phyloP scores from a whole-genome alignment of 2,329 filamentous ascomycete species.

The Aspergillus arachidicola region DNA sequence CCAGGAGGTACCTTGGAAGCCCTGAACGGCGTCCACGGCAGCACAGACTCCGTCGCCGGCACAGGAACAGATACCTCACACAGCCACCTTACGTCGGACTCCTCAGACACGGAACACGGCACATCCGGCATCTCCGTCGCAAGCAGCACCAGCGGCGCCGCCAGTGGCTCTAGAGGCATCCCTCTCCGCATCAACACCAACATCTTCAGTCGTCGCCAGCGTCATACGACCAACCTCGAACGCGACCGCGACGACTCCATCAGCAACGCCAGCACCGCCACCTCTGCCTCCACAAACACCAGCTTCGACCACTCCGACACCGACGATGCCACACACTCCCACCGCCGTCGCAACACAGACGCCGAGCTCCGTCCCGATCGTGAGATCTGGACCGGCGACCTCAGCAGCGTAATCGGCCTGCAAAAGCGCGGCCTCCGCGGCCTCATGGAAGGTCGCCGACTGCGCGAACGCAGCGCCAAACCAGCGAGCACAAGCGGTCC shows the following conservation, averaged over 20 bases:
- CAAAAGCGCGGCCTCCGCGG: slow-evolving; percentile 92
- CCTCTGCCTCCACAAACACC: slow-evolving; percentile 40
- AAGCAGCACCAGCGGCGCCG: slow-evolving; percentile 30
- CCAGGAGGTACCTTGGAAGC: slow-evolving; percentile 48
- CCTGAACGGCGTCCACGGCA: slow-evolving; percentile 40
- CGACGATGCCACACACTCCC: slow-evolving; percentile 43
- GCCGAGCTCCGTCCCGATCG: slow-evolving; percentile 42
- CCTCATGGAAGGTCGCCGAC: slow-evolving; percentile 88
- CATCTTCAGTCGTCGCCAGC: slow-evolving; percentile 30
- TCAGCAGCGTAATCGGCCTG: slow-evolving; percentile 84
- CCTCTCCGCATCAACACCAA: slow-evolving; percentile 46
- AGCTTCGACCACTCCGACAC: slow-evolving; percentile 44
- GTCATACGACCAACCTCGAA: slow-evolving; percentile 28
- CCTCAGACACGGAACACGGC: slow-evolving; percentile 44
- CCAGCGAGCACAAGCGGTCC: slow-evolving; percentile 24
- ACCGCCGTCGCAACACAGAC: slow-evolving; percentile 43
- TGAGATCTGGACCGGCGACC: slow-evolving; percentile 74
- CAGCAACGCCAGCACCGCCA: slow-evolving; percentile 41
- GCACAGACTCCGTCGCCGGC: slow-evolving; percentile 26
- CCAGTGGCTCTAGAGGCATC: slow-evolving; percentile 31
- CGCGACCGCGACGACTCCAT: slow-evolving; percentile 44
- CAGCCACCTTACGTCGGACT: slow-evolving; percentile 39
- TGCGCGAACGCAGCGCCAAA: slow-evolving; percentile 68
- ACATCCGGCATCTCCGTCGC: slow-evolving; percentile 27
- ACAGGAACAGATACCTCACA: slow-evolving; percentile 26